These are phyloP conservation scores for Malus orientalis DNA, from an alignment of 306 rosid genomes.

Conservation along the genomic window DNA sequence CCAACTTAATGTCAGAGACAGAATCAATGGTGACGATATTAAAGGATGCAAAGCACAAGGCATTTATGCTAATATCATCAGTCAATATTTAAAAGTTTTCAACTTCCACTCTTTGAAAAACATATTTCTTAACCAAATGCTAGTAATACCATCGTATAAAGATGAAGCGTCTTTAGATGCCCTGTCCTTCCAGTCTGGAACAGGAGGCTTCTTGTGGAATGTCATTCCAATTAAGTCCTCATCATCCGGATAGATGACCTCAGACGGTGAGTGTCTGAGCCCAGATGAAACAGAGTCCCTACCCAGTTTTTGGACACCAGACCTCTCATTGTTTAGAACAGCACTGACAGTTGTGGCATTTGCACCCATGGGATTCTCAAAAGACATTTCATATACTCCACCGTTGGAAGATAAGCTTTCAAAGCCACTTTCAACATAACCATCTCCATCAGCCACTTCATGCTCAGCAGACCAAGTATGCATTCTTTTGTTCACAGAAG, in stretches of 20 bases:
- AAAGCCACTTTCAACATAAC: not conserved
- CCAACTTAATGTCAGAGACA: not conserved
- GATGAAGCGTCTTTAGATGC: conserved; percentile 19
- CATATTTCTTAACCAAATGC: not conserved
- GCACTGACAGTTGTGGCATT: conserved; percentile 8
- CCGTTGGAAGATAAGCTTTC: conserved; percentile 19
- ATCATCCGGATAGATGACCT: conserved; percentile 19
- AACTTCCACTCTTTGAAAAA: not conserved
- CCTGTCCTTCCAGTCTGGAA: conserved; percentile 23
- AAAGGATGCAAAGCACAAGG: not conserved
- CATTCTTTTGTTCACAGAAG: conserved; percentile 1
- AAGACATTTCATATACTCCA: conserved; percentile 15
- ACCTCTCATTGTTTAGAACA: conserved; percentile 18
- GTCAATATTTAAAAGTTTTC: not conserved
- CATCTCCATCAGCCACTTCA: not conserved
- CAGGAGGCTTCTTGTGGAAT: conserved; percentile 28
- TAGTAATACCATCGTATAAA: conserved; percentile 6
- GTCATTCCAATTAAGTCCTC: conserved; percentile 36
- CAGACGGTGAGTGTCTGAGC: conserved; percentile 18
- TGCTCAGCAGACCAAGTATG: conserved; percentile 17
- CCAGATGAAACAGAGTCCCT: conserved; percentile 24
- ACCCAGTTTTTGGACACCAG: conserved; percentile 18
- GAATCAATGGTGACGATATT: not conserved
- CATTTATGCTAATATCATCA: not conserved
- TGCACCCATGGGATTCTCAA: conserved; percentile 14